Base-by-base conservation (phyloP, 208 protist species). In the Novymonas esmeraldas region DNA sequence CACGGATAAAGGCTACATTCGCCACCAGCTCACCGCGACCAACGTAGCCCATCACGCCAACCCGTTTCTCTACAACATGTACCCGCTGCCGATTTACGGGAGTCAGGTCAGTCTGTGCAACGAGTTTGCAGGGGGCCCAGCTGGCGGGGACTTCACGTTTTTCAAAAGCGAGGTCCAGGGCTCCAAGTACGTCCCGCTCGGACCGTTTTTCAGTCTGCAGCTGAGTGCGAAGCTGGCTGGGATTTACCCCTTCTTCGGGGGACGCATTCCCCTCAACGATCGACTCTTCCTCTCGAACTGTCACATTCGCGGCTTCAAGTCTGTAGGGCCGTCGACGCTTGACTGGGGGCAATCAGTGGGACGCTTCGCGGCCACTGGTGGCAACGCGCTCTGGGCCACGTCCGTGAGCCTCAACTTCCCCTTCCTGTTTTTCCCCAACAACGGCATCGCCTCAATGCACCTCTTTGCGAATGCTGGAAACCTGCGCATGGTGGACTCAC, bases 401-500 rank as follows among this genome's bases (percentile, higher is more conserved):
- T 93, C 87, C n/a, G 29, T 87, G 18, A 87, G 71, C 28, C 48
- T 95, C 2, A 95, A 93, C 66, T 93, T 95, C 62, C 90, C 90
- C 7, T 84, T 95, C 70, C 50, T 87, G 20, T 83, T 90, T 56
- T 86, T 89, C 26, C 87, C 87, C 0, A 73, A 93, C 29, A 95
- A 95, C 73, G 90, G 90, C 14, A 58, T 95, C 13, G 85, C 83
- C 2, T 72, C 85, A 2, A 90, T 90, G 90, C 90, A 95, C 64
- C 20, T 95, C 10, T 95, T 95, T 69, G 87, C 80, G 20, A 95
- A 95, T 49, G 81, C 76, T 5, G 90, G 90, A 7, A 82, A 92
- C 67, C 63, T 93, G 46, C 67, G 78, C 42, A 86, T 91, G 83
- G 44, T 90, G 10, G 60, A 89, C 18, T 78, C 70, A 6, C n/a